A percentile compares a stretch with the other conserved stretches of the same genome.
phyloP scores from a whole-genome alignment of 306 rosid species.

The Casuarina equisetifolia region DNA sequence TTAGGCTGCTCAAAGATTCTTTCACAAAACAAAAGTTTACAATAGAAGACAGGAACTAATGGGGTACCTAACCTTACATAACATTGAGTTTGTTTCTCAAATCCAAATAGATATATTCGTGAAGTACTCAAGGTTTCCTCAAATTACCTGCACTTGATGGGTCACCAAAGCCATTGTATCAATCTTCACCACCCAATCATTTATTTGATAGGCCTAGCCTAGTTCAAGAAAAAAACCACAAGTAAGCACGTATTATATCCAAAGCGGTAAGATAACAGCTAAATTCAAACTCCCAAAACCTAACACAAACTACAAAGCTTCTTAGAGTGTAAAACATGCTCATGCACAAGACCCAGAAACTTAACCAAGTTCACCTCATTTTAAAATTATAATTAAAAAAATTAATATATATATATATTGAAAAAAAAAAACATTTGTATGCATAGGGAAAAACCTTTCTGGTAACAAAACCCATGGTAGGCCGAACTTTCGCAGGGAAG shows the following conservation, averaged over 20 bases:
- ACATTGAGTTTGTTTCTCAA: not conserved
- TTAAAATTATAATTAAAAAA: no score
- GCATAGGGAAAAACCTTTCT: not conserved
- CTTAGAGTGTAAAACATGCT: not conserved
- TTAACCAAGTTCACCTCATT: not conserved
- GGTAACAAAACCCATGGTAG: not conserved
- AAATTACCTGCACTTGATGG: constrained; percentile 79
- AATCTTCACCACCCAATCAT: constrained; percentile 50
- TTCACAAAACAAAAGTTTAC: not conserved
- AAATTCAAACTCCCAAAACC: not conserved
- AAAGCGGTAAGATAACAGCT: constrained; percentile 2
- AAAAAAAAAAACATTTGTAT: no score
- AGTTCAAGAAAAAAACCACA: constrained; percentile 24
- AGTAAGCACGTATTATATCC: not conserved
- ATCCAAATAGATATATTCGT: not conserved
- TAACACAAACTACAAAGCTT: not conserved
- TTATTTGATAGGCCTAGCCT: constrained; percentile 39
- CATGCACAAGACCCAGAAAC: not conserved
- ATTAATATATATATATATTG: no score
- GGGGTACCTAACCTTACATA: not conserved
- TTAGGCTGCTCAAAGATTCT: constrained; percentile 1
- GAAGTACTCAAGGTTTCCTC: not conserved
- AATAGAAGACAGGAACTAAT: not conserved
- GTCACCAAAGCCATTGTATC: constrained; percentile 69
- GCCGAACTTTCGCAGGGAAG: not conserved